phyloP scores from a whole-genome alignment of 2,329 filamentous ascomycete genomes.

The Cladosporium cucumerinum region DNA sequence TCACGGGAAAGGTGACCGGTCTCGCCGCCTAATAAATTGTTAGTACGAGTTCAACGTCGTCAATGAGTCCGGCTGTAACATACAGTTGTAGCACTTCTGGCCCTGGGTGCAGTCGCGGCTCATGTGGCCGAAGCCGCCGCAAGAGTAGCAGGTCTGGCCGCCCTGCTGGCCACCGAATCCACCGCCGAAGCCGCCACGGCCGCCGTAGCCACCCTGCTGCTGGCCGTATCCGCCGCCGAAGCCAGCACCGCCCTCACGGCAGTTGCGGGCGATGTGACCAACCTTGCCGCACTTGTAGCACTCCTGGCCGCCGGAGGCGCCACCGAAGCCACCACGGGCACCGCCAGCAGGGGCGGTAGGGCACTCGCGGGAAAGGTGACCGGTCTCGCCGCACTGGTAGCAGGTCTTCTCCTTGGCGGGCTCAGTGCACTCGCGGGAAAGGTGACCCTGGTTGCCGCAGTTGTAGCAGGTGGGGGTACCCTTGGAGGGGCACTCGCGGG shows the following conservation, averaged over 20 bases:
- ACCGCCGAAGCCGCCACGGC: slow-evolving; percentile 48
- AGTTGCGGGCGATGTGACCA: slow-evolving; percentile 94
- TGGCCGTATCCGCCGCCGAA: slow-evolving; percentile 48
- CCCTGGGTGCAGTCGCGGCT: slow-evolving; percentile 97
- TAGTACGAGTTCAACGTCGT: slow-evolving; percentile 22
- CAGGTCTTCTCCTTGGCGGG: slow-evolving; percentile 79
- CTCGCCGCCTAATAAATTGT: slow-evolving; percentile 59
- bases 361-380: slow-evolving; percentile 91
- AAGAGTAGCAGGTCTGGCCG: slow-evolving; percentile 94
- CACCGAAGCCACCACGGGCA: slow-evolving; percentile 42
- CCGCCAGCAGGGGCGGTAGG: slow-evolving; percentile 45
- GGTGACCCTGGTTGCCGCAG: slow-evolving; percentile 48
- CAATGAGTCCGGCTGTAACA: slow-evolving; percentile 29
- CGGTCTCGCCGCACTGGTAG: slow-evolving; percentile 73
- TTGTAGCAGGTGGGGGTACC: slow-evolving; percentile 44
- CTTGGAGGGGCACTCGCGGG: slow-evolving; percentile 51
- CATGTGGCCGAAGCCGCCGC: slow-evolving; percentile 85
- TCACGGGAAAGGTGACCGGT: slow-evolving; percentile 93
- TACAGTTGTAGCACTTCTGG: slow-evolving; percentile 99
- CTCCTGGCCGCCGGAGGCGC: slow-evolving; percentile 45
- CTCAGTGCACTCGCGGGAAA: slow-evolving; percentile 81
- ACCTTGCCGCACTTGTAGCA: slow-evolving; percentile 97
- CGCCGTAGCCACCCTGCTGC: slow-evolving; percentile 42
- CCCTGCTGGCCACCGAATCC: slow-evolving; percentile 42
- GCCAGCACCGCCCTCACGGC: slow-evolving; percentile 61